Conservation (phyloP, 1,284 basidiomycete species). For the Ustilago xerochloae region DNA sequence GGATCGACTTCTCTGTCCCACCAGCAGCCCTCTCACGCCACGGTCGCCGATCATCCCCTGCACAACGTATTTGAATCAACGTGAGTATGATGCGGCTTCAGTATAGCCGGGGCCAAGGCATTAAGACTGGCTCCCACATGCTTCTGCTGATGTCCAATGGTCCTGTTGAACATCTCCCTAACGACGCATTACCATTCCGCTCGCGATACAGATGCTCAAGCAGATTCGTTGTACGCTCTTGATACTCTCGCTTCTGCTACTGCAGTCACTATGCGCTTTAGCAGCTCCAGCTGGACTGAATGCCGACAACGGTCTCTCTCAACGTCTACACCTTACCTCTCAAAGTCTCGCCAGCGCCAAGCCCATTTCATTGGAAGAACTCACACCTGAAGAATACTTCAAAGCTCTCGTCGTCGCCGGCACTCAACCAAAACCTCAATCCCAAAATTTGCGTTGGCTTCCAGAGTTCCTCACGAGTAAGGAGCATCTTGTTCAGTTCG, state of each 20-base stretch:
- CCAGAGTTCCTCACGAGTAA: neutral
- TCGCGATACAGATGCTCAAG: neutral
- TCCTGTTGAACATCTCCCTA: neutral
- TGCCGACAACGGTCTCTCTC: neutral
- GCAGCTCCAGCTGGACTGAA: neutral
- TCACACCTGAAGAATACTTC: slow-evolving; percentile 17
- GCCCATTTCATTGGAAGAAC: neutral
- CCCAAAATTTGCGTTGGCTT: too few relatives aligned
- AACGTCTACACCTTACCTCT: neutral
- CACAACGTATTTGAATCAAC: too few relatives aligned
- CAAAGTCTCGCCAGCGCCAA: neutral
- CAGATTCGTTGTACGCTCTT: neutral
- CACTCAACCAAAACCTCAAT: neutral
- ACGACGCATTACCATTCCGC: neutral
- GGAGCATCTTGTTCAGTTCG: neutral
- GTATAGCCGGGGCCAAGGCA: too few relatives aligned
- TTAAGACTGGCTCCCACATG: too few relatives aligned
- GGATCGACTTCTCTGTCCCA: too few relatives aligned
- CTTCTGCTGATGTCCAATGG: too few relatives aligned
- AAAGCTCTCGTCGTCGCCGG: slow-evolving; percentile 7
- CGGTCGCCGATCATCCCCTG: too few relatives aligned
- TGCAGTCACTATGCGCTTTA: neutral
- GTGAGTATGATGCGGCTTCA: too few relatives aligned
- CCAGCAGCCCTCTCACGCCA: too few relatives aligned
- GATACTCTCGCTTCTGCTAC: neutral